Percentiles rank a stretch among this genome's conserved stretches.
phyloP scores from a whole-genome alignment of 1,139 yeast genomes.

The Debaryomycetaceae sp. region DNA sequence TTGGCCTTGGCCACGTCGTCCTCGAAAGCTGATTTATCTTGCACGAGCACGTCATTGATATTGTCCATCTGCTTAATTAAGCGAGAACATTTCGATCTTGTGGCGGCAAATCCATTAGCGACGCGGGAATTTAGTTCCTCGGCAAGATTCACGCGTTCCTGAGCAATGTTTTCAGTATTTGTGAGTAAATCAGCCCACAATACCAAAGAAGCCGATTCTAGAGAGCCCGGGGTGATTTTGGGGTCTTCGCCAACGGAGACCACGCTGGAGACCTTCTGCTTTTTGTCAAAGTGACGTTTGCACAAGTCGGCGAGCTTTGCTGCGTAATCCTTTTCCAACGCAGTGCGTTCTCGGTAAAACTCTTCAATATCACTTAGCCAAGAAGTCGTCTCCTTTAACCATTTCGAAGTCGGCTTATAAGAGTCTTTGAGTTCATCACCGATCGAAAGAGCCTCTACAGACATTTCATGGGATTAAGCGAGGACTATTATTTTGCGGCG shows the following conservation, averaged over 20 bases:
- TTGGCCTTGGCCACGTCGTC: conserved; percentile 65
- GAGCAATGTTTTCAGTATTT: conserved; percentile 74
- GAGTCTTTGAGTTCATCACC: conserved; percentile 75
- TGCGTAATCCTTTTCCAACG: conserved; percentile 76
- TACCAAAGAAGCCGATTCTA: conserved; percentile 87
- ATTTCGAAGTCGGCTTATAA: conserved; percentile 62
- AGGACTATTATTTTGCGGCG: too few species aligned
- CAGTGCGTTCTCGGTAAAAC: conserved; percentile 76
- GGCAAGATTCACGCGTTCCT: conserved; percentile 53
- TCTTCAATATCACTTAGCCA: conserved; percentile 73
- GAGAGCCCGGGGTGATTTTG: conserved; percentile 84
- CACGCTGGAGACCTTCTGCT: conserved; percentile 55
- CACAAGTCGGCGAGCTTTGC: conserved; percentile 54
- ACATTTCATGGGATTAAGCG: too few species aligned
- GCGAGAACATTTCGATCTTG: conserved; percentile 43
- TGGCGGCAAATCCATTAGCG: conserved; percentile 48
- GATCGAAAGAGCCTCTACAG: conserved; percentile 14
- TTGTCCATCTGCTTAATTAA: conserved; percentile 46
- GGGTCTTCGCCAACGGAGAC: conserved; percentile 91
- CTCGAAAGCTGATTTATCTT: conserved; percentile 50
- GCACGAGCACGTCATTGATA: conserved; percentile 46
- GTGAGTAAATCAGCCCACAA: conserved; percentile 86
- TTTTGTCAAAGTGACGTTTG: conserved; percentile 62
- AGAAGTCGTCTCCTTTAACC: conserved; percentile 63
- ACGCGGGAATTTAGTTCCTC: conserved; percentile 51